Evolutionary conservation across 106 monocot species (phyloP).

Genomic region (Dendrobium officinale): DNA sequence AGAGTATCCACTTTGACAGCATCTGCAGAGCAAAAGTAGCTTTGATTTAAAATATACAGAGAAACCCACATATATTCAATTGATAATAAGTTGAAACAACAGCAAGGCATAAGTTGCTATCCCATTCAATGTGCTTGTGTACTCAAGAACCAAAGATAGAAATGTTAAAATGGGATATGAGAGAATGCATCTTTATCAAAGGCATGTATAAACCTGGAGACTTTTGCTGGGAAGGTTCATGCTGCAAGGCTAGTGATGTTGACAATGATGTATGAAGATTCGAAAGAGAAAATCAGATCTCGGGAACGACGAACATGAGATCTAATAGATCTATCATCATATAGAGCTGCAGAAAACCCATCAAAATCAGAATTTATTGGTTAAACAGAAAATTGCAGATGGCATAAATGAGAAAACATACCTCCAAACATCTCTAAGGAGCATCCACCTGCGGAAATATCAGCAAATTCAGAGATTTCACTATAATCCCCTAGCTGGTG

Average conservation of each 20-base stretch:
- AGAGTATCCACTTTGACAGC: constrained; percentile 37
- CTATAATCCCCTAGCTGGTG: constrained; percentile 89
- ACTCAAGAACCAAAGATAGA: neutral
- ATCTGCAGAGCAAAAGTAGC: constrained; percentile 1
- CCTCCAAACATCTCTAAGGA: constrained; percentile 88
- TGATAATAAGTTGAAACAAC: neutral
- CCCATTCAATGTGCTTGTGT: neutral
- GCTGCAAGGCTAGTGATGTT: constrained; percentile 75
- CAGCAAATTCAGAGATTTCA: constrained; percentile 96
- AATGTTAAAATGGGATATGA: neutral
- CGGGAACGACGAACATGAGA: constrained; percentile 74
- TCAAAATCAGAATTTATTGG: constrained; percentile 2
- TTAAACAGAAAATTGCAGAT: neutral
- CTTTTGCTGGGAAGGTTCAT: constrained; percentile 54
- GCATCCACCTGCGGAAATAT: constrained; percentile 81
- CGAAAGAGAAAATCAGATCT: constrained; percentile 78
- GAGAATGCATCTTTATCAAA: neutral
- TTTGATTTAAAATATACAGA: neutral
- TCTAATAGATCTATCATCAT: constrained; percentile 97
- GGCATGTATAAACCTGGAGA: constrained; percentile 35
- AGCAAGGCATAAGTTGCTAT: neutral
- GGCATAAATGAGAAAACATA: constrained; percentile 12
- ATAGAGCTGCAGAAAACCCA: constrained; percentile 53
- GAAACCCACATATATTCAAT: too few relatives aligned
- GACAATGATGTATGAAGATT: constrained; percentile 75